Evolutionary conservation across 2,329 filamentous ascomycete genomes (phyloP), one percentile per base, ranked within the genome.

Genomic region (Colletotrichum eleusines): DNA sequence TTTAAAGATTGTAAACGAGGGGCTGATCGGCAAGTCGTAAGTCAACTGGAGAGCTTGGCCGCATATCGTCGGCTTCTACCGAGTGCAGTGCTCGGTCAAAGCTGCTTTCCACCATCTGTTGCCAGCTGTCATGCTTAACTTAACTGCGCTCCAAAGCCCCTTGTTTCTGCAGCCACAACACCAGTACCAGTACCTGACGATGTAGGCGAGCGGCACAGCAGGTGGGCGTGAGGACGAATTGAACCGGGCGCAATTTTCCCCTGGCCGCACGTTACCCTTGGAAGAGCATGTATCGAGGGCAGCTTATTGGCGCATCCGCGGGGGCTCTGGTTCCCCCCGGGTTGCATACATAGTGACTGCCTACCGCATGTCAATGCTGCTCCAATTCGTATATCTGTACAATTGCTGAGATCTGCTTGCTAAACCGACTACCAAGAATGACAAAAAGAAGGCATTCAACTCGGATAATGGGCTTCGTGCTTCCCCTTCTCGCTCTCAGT

Each of bases 51-150:
- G 53, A 70, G 66, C 61, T 72, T 54, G 64, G 69, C 59, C 69
- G 69, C 69, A 72, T 72, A 72, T 69, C 66, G 55, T 72, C 69
- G 69, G 69, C 69, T 70, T 68, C 68, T 23, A 46, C 14, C 5
- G 12, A 12, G 44, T 51, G 66, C 68, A 46, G 44, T 51, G 66
- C 68, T 63, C 64, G 68, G 64, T 18, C 44, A 26, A 0, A 4
- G 0, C 11, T 53, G 28, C 3, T 8, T 11, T 28, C 5, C 0
- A 2, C 18, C 68, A 50, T 28, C 64, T 63, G 68, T 0, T 0
- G 0, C 0, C 68, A 58, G 42, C 54, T 66, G 66, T 3, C 1
- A 0, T 1, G 4, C 31, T 4, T 16, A 55, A 16, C 5, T 8
- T 20, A 23, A 55, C 4, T 14, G 5, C 6, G 8, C 31, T 11